Percentiles rank a stretch among this genome's conserved stretches.
These are phyloP conservation scores for Andrographis paniculata DNA, from an alignment of 305 asterid species.

Conservation along the genomic window DNA sequence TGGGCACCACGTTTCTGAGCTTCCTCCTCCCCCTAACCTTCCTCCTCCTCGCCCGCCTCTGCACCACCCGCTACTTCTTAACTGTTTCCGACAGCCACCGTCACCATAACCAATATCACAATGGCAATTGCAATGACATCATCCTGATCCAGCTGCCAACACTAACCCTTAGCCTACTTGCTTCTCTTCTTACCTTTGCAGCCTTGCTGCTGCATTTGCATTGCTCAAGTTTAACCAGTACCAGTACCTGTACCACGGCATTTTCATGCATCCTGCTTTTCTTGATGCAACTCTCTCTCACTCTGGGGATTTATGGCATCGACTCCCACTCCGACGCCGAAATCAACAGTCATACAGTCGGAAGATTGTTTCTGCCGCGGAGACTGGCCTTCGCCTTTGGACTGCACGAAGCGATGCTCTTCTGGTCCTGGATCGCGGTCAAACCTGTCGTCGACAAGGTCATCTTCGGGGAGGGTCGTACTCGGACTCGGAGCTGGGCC, in stretches of 20 bases:
- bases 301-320: not conserved
- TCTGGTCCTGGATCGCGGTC: slow-evolving; percentile 46
- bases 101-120: not conserved
- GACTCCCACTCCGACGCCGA: no score
- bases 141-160: no score
- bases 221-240: no score
- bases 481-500: no score
- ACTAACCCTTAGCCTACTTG: no score
- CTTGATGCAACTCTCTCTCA: not conserved
- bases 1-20: slow-evolving; percentile 53
- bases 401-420: slow-evolving; percentile 41
- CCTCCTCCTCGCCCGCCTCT: slow-evolving; percentile 67
- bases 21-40: slow-evolving; percentile 66
- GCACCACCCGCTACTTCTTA: slow-evolving; percentile 44
- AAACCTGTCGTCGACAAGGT: slow-evolving; percentile 46
- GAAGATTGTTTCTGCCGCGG: slow-evolving; percentile 14
- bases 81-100: slow-evolving; percentile 10
- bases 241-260: no score
- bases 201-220: no score
- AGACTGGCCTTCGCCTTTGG: slow-evolving; percentile 43
- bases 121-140: no score
- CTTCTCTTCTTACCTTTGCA: no score
- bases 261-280: not conserved
- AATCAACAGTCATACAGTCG: slow-evolving; percentile 15
- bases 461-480: no score